Evolutionary conservation across 805 yeast genomes (phyloP).

Genomic region (Starmerella roubikii): DNA sequence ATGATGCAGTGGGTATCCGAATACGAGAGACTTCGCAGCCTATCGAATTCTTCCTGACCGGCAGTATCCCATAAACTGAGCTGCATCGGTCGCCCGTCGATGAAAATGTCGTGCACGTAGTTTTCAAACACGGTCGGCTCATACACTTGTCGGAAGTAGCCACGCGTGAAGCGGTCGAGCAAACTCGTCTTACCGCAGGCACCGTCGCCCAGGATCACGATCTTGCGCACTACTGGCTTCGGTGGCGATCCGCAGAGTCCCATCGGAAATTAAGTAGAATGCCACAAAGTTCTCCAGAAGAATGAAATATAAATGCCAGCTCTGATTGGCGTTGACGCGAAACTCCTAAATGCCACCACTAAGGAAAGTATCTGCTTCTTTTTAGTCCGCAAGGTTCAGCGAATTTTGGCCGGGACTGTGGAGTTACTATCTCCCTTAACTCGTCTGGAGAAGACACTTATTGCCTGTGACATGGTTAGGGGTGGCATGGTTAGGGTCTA

Average conservation of each 20-base stretch:
- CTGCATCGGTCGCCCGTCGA: constrained; percentile 86
- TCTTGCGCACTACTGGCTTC: constrained; percentile 62
- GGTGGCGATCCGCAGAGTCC: constrained; percentile 29
- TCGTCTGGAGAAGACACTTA: too few relatives aligned
- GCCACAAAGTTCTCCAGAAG: too few relatives aligned
- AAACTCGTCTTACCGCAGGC: constrained; percentile 97
- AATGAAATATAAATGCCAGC: not conserved
- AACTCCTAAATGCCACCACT: too few relatives aligned
- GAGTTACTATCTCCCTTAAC: too few relatives aligned
- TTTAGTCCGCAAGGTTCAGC: too few relatives aligned
- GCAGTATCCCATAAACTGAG: constrained; percentile 97
- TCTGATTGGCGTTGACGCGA: not conserved
- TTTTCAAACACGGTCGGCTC: constrained; percentile 97
- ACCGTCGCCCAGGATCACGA: constrained; percentile 93
- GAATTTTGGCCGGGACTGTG: too few relatives aligned
- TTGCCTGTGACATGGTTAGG: too few relatives aligned
- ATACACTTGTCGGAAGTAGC: constrained; percentile 95
- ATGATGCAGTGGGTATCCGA: constrained; percentile 94
- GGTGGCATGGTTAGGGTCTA: too few relatives aligned
- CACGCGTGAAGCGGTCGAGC: constrained; percentile 88
- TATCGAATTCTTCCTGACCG: constrained; percentile 96
- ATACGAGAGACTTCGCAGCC: constrained; percentile 81
- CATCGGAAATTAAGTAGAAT: too few relatives aligned
- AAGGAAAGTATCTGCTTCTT: too few relatives aligned
- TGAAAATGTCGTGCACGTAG: constrained; percentile 91